Evolutionary conservation across 139 green algal genomes (phyloP).

Genomic region (Pseudopediastrum boryanum): DNA sequence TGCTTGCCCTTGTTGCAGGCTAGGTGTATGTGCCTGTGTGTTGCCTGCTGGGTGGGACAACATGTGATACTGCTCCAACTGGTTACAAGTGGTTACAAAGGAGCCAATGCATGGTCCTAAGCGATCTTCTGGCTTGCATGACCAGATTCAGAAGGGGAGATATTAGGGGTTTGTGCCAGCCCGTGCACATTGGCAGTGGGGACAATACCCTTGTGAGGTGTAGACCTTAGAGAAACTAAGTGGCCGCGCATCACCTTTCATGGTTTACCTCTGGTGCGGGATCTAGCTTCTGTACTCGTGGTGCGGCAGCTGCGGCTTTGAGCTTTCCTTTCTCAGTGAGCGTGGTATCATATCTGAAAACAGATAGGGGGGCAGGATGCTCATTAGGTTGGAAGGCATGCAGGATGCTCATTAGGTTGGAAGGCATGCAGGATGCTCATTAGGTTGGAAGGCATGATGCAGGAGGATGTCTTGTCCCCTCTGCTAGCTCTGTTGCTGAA

Average conservation of each 20-base stretch:
- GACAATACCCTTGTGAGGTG: neutral
- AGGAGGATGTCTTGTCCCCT: neutral
- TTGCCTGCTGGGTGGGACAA: too few relatives aligned
- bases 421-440: neutral
- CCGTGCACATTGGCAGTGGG: neutral
- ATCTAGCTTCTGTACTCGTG: constrained; percentile 6
- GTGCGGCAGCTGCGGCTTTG: constrained; percentile 2
- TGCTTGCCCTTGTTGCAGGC: too few relatives aligned
- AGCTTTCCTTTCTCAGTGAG: constrained; percentile 21
- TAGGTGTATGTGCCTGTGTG: too few relatives aligned
- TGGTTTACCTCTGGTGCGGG: constrained; percentile 14
- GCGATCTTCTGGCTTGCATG: neutral
- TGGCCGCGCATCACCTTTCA: neutral
- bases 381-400: neutral
- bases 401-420: neutral
- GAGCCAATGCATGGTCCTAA: neutral
- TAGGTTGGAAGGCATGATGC: neutral
- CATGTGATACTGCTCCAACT: too few relatives aligned
- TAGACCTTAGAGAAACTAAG: neutral
- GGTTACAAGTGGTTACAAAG: neutral
- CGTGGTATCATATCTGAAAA: constrained; percentile 35
- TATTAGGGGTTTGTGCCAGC: neutral
- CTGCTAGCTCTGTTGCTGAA: neutral
- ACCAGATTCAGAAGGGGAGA: neutral
- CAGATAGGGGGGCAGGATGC: neutral